Base-by-base conservation (phyloP, 2,329 filamentous ascomycete species). In the Nannizziopsis barbatae region DNA sequence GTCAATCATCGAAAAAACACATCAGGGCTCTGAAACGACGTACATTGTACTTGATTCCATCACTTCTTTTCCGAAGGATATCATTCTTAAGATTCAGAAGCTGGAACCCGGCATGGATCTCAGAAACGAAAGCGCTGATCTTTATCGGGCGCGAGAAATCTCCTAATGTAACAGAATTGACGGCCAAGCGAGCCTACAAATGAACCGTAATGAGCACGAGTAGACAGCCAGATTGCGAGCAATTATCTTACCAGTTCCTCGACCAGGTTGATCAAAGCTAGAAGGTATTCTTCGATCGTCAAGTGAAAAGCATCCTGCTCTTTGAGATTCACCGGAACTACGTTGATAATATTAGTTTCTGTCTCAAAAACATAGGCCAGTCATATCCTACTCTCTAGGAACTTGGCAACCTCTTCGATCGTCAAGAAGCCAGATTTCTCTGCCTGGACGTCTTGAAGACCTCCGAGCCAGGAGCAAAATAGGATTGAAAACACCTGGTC, bases 81-180 rank as follows among this genome's bases (percentile, higher is more conserved):
- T 98, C 92, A 60, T 98, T 98, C 75, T 96, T 96, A 57, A 98
- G 74, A 65, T 98, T 98, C 56, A 98, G 77, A 56, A 96, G 79
- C 75, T 96, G 92, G 70, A 98, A 98, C 12, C 90, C 92, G 2
- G 89, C 86, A 59, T 95, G 90, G 33, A 98, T 70, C 62, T 96
- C 89, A 71, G 95, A 95, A 71, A 95, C 81, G 64, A 96, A 96
- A 55, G 80, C 77, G 64, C 84, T 86, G 66, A 96, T 95, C 63
- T 85, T 81, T 47, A 95, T 75, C 14, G 92, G 92, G 51, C 92
- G 78, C 50, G 79, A 75, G 59, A 89, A 88, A 67, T 98, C 89
- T 50, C 88, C 88, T 33, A 95, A 73, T 0, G 90, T 95, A 55
- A 98, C 92, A 4, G 86, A 84, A 69, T 98, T 98, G 67, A 92